phyloP scores from a whole-genome alignment of 75 land plant genomes.

The Cupressus sempervirens region DNA sequence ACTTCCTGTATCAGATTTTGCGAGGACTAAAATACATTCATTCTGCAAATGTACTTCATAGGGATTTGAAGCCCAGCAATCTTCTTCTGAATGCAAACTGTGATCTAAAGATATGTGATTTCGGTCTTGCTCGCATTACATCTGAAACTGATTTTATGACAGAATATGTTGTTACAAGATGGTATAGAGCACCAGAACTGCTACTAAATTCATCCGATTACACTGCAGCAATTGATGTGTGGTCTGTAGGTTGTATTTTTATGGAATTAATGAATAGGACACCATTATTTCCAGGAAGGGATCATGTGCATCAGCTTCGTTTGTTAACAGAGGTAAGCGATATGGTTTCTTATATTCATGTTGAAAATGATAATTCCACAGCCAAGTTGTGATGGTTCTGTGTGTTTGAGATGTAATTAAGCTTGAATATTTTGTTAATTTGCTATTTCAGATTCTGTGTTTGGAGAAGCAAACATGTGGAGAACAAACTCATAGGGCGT shows the following conservation, averaged over 20 bases:
- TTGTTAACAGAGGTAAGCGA: conserved; percentile 68
- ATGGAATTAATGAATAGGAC: conserved; percentile 86
- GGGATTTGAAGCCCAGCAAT: conserved; percentile 94
- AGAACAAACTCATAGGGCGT: not conserved
- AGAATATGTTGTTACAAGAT: conserved; percentile 94
- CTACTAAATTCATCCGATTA: conserved; percentile 83
- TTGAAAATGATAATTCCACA: not conserved
- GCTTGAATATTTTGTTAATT: not conserved
- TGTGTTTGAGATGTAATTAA: not conserved
- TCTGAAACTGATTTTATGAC: conserved; percentile 91
- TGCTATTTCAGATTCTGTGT: not conserved
- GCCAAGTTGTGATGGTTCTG: not conserved
- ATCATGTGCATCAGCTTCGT: conserved; percentile 87
- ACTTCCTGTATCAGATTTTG: conserved; percentile 79
- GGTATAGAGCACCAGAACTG: conserved; percentile 97
- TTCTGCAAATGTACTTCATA: conserved; percentile 77
- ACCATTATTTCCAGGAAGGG: conserved; percentile 88
- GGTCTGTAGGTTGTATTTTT: conserved; percentile 97
- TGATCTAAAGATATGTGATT: conserved; percentile 94
- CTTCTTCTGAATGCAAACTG: conserved; percentile 92
- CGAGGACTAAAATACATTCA: conserved; percentile 90
- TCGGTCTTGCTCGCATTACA: conserved; percentile 88
- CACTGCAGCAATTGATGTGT: conserved; percentile 95
- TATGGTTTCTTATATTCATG: not conserved
- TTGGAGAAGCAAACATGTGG: conserved; percentile 8